Evolutionary conservation across 139 green algal genomes (phyloP).

Genomic region (Pycnococcus provasolii): DNA sequence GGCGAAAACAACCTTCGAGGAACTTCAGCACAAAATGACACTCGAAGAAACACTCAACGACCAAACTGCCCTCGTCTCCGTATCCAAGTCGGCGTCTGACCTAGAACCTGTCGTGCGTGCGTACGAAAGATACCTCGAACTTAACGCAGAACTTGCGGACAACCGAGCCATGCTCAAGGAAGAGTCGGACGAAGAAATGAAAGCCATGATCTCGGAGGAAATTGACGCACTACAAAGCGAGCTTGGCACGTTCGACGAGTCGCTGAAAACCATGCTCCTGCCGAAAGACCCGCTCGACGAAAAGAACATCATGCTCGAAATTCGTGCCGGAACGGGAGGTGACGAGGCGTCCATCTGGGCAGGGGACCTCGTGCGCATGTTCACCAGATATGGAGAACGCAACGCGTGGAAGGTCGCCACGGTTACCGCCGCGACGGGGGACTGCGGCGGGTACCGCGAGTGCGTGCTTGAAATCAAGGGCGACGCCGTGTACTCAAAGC

Average conservation of each 20-base stretch:
- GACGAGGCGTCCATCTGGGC: constrained; percentile 71
- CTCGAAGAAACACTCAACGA: no score
- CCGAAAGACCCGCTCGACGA: constrained; percentile 69
- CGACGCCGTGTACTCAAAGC: constrained; percentile 42
- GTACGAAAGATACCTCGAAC: no score
- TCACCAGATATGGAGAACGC: constrained; percentile 51
- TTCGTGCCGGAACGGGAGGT: constrained; percentile 57
- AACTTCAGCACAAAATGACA: no score
- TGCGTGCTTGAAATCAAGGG: constrained; percentile 41
- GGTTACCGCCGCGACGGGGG: constrained; percentile 34
- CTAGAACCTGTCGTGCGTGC: no score
- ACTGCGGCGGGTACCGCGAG: constrained; percentile 77
- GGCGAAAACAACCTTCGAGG: no score
- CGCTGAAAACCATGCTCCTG: constrained; percentile 67
- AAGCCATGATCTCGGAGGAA: no score
- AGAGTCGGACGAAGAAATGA: no score
- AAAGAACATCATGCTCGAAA: constrained; percentile 72
- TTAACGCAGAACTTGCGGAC: no score
- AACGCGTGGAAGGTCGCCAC: constrained; percentile 59
- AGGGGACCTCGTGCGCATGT: constrained; percentile 68
- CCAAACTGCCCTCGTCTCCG: no score
- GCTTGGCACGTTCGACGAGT: constrained; percentile 20
- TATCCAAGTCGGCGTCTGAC: no score
- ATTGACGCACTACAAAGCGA: no score
- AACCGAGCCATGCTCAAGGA: no score